Conservation (phyloP, 495 filamentous ascomycete genomes). For the Chaetomium tenue region DNA sequence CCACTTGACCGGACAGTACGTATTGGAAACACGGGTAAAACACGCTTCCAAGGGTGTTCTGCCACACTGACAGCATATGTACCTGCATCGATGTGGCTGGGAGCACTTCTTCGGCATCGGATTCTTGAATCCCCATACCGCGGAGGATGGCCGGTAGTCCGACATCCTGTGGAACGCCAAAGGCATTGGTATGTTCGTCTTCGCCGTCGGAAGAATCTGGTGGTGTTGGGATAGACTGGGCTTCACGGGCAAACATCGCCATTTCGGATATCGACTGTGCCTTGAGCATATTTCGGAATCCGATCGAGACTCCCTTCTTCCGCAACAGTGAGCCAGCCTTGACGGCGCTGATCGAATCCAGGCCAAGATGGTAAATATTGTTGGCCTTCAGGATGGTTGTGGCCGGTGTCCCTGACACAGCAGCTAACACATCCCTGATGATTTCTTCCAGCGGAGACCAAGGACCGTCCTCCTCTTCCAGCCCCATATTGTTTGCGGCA, state of each 20-base stretch:
- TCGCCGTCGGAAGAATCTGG: background rate
- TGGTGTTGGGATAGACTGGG: background rate
- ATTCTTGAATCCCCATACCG: conserved; percentile 32
- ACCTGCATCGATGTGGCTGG: conserved; percentile 70
- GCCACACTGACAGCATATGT: conserved; percentile 68
- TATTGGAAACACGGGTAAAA: conserved; percentile 67
- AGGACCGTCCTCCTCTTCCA: background rate
- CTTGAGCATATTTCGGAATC: conserved; percentile 64
- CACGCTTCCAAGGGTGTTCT: conserved; percentile 56
- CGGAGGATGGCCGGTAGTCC: conserved; percentile 34
- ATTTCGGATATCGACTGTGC: conserved; percentile 63
- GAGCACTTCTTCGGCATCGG: conserved; percentile 53
- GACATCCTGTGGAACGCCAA: conserved; percentile 19
- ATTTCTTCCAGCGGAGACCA: conserved; percentile 49
- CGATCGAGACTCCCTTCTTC: conserved; percentile 55
- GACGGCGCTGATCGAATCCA: conserved; percentile 90
- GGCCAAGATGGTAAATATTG: conserved; percentile 78
- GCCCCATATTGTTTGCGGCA: background rate
- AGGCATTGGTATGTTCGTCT: background rate
- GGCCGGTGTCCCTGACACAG: conserved; percentile 60
- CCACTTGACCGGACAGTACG: conserved; percentile 37
- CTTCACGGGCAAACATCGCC: conserved; percentile 17
- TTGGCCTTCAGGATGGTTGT: conserved; percentile 59
- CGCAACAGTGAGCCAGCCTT: conserved; percentile 64
- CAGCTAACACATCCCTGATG: conserved; percentile 62